Evolutionary conservation across 169 alveolate species (phyloP), one percentile per base, ranked within the genome.

Genomic region (Cryptosporidium ubiquitum): DNA sequence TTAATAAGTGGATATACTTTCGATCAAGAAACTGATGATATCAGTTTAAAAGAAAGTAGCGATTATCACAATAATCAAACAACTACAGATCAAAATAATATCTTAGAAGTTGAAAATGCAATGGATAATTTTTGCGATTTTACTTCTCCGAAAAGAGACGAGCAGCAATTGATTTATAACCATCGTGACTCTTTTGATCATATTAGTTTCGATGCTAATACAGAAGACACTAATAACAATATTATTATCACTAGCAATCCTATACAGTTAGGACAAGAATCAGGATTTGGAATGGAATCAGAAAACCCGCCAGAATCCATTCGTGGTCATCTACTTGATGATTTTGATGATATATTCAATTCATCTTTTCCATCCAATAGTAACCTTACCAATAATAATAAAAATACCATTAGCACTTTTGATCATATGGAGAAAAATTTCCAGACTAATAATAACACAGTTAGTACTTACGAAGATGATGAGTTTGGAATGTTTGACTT

Each of bases 321-420:
- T 2, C 9, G 9, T 12, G 37, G 52, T 23, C 33, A 73, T 29
- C 6, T 73, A 57, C 37, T 73, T 12, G 85, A 73, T 57, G 85
- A 73, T 33, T 73, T 73, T 55, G 85, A 73, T 40, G 85, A 73
- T 37, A 73, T 73, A 26, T 73, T 73, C 44, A 73, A 73, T 20
- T 42, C 84, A 35, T 26, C 64, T 23, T 69, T 39, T 29, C 26
- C 42, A 16, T 69, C 84, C 64, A 2, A 20, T 16, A 64, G n/a
- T 49, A 23, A 3, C 10, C 20, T 26, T 55, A 14, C 16, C n/a
- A 26, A 55, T 9, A n/a, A 20, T 20, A 42, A 49, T 69, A 71
- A 29, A 33, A 71, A 55, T 35, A 29, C 20, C 5, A 23, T 6
- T 10, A 33, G 35, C 9, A 6, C 39, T 0, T 26, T 5, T 40